phyloP scores from a whole-genome alignment of 441 rosid species.

The Euphorbia schlechtendalii region DNA sequence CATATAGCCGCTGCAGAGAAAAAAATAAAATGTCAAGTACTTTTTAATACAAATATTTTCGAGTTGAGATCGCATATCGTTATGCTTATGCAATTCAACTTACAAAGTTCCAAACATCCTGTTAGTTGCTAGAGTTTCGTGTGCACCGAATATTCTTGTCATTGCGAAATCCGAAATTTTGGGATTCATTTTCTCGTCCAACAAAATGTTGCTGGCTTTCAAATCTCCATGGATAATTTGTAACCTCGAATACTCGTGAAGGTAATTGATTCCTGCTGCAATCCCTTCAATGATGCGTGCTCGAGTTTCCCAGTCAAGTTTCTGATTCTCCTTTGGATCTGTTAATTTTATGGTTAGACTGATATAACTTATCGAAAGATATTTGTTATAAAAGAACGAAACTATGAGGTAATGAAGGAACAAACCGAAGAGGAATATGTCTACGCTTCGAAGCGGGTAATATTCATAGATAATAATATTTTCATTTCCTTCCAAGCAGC shows the following conservation, averaged over 20 bases:
- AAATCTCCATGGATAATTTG: too few relatives aligned
- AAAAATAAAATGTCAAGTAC: too few relatives aligned
- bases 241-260: conserved; percentile 1
- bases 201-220: too few relatives aligned
- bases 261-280: background rate
- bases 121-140: background rate
- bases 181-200: background rate
- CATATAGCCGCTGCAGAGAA: too few relatives aligned
- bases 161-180: conserved; percentile 6
- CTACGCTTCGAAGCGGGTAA: background rate
- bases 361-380: too few relatives aligned
- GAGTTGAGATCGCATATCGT: background rate
- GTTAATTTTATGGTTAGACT: background rate
- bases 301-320: background rate
- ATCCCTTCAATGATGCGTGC: background rate
- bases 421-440: conserved; percentile 7
- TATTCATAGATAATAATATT: conserved; percentile 5
- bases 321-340: background rate
- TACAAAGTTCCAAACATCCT: conserved; percentile 3
- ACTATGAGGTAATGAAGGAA: background rate
- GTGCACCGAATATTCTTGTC: background rate
- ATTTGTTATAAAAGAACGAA: background rate
- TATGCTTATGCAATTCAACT: background rate
- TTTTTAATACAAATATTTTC: background rate
- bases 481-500: background rate